phyloP scores from a whole-genome alignment of 2,329 filamentous ascomycete genomes.

The Neocucurbitaria cava region DNA sequence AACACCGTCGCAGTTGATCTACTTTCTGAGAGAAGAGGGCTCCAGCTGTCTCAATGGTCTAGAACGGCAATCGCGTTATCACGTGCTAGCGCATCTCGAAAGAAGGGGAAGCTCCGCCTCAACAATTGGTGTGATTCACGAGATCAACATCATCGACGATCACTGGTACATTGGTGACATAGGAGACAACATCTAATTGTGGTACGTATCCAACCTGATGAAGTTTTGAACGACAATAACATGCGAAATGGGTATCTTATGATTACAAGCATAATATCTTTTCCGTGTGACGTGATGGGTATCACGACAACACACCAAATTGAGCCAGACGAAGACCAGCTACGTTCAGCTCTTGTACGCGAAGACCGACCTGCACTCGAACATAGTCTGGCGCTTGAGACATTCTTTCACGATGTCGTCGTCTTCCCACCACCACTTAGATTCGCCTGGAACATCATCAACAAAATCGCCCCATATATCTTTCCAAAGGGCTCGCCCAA shows the following conservation, averaged over 20 bases:
- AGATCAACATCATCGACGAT: neutral
- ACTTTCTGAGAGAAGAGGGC: too few relatives aligned
- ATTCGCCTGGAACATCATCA: conserved; percentile 35
- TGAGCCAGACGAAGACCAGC: neutral
- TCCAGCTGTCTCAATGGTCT: too few relatives aligned
- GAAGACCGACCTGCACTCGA: conserved; percentile 47
- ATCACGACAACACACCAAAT: neutral
- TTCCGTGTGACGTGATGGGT: neutral
- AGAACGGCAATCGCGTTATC: neutral
- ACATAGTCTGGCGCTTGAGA: conserved; percentile 41
- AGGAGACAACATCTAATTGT: neutral
- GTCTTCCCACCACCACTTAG: conserved; percentile 51
- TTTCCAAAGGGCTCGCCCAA: conserved; percentile 48
- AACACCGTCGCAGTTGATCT: neutral
- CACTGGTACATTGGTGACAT: neutral
- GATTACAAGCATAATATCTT: conserved; percentile 1
- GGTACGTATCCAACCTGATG: neutral
- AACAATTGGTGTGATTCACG: neutral
- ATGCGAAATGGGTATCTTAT: conserved; percentile 15
- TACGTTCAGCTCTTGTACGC: conserved; percentile 37
- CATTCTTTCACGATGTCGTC: conserved; percentile 47
- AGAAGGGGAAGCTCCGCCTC: neutral
- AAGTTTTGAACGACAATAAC: conserved; percentile 1
- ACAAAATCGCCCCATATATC: conserved; percentile 49
- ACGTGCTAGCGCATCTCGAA: neutral